phyloP scores from a whole-genome alignment of 169 alveolate genomes.

The Cryptosporidium sp. region DNA sequence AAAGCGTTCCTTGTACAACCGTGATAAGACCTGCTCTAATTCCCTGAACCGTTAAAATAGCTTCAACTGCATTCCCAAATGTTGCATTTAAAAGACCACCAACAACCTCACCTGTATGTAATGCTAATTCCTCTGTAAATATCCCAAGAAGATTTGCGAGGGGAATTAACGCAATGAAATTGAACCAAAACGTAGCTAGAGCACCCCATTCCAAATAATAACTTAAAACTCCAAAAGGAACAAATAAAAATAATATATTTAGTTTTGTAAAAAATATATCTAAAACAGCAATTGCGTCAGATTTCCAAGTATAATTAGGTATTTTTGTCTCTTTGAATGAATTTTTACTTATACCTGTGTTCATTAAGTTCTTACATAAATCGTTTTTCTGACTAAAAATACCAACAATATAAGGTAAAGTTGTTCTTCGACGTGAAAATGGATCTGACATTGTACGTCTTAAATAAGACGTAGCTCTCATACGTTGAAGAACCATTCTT shows the following conservation, averaged over 20 bases:
- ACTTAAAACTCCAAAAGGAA: slow-evolving; percentile 83
- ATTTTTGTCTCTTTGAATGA: slow-evolving; percentile 49
- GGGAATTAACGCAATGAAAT: slow-evolving; percentile 87
- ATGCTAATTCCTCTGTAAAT: slow-evolving; percentile 88
- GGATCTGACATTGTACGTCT: slow-evolving; percentile 84
- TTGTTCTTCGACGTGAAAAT: slow-evolving; percentile 67
- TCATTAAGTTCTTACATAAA: slow-evolving; percentile 32
- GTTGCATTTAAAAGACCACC: slow-evolving; percentile 91
- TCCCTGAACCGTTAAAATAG: slow-evolving; percentile 89
- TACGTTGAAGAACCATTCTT: slow-evolving; percentile 83
- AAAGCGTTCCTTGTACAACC: slow-evolving; percentile 89
- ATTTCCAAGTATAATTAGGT: slow-evolving; percentile 77
- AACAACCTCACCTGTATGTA: slow-evolving; percentile 86
- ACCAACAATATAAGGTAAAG: slow-evolving; percentile 64
- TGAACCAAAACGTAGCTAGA: slow-evolving; percentile 81
- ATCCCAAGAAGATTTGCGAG: slow-evolving; percentile 87
- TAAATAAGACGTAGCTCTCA: slow-evolving; percentile 83
- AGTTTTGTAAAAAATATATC: slow-evolving; percentile 76
- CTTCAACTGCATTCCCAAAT: slow-evolving; percentile 91
- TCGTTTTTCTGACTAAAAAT: slow-evolving; percentile 38
- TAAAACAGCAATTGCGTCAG: slow-evolving; percentile 75
- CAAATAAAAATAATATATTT: slow-evolving; percentile 78
- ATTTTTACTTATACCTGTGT: slow-evolving; percentile 27
- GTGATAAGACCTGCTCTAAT: slow-evolving; percentile 82
- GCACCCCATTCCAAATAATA: slow-evolving; percentile 78